phyloP scores from a whole-genome alignment of 495 filamentous ascomycete species.

The Cercophora newfieldiana region DNA sequence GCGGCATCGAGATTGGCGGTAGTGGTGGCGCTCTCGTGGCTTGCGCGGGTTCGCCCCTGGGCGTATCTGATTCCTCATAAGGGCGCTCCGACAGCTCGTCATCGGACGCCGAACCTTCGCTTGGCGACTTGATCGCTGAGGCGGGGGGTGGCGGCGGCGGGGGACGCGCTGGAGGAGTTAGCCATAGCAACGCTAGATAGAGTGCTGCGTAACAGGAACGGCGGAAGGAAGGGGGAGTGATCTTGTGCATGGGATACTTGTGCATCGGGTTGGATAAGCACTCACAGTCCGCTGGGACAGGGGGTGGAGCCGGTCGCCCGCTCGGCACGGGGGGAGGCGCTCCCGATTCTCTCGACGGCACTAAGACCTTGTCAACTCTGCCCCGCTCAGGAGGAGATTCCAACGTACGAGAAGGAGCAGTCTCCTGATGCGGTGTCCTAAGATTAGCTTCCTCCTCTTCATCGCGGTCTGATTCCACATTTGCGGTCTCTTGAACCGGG shows the following conservation, averaged over 20 bases:
- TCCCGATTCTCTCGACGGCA: conserved; percentile 37
- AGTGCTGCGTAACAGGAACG: conserved; percentile 14
- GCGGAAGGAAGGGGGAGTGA: not conserved
- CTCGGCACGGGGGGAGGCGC: conserved; percentile 60
- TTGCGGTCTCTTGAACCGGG: conserved; percentile 20
- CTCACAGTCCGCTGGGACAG: conserved; percentile 69
- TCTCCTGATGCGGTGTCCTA: conserved; percentile 42
- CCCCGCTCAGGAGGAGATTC: conserved; percentile 23
- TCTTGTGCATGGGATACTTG: conserved; percentile 1
- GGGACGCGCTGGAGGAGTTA: conserved; percentile 57
- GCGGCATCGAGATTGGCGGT: conserved; percentile 45
- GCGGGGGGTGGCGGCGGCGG: conserved; percentile 52
- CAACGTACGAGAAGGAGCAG: conserved; percentile 50
- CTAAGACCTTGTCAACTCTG: conserved; percentile 37
- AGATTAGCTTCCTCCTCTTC: conserved; percentile 37
- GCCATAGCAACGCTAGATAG: conserved; percentile 30
- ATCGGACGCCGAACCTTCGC: conserved; percentile 84
- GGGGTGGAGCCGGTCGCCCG: conserved; percentile 67
- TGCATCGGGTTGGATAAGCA: conserved; percentile 19
- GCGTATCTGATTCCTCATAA: conserved; percentile 38
- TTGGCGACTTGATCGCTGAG: conserved; percentile 59
- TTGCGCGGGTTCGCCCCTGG: conserved; percentile 40
- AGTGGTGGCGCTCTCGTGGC: conserved; percentile 43
- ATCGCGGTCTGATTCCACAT: conserved; percentile 32
- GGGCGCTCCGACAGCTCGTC: conserved; percentile 82